These are phyloP conservation scores for Vitis hybrid DNA, from an alignment of 177 flowering plant species.

Conservation along the genomic window DNA sequence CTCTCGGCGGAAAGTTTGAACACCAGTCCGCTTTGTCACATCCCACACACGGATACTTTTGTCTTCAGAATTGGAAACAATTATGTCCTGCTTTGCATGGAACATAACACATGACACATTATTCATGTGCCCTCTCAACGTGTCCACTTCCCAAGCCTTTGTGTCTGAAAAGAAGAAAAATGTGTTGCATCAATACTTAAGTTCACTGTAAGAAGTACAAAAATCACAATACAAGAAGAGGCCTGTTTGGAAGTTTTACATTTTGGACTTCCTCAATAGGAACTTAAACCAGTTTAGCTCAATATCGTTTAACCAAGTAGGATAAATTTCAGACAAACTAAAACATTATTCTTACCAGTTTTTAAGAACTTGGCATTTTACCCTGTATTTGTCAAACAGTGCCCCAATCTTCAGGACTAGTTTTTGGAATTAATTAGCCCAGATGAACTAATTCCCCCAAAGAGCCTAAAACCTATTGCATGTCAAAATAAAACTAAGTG, in stretches of 20 bases:
- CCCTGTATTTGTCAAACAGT: too few species aligned
- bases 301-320: too few species aligned
- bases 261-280: background rate
- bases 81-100: slow-evolving; percentile 84
- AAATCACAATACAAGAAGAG: background rate
- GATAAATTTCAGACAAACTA: background rate
- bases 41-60: slow-evolving; percentile 96
- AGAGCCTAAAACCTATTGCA: too few species aligned
- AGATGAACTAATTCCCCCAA: too few species aligned
- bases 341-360: too few species aligned
- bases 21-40: slow-evolving; percentile 74
- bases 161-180: slow-evolving; percentile 52
- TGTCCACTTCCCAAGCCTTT: slow-evolving; percentile 93
- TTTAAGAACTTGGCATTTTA: too few species aligned
- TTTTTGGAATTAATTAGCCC: too few species aligned
- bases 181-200: background rate
- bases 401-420: too few species aligned
- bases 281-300: background rate
- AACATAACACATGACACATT: slow-evolving; percentile 88
- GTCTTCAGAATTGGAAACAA: slow-evolving; percentile 89
- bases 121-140: slow-evolving; percentile 90
- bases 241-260: background rate
- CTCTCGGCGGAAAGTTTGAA: slow-evolving; percentile 83
- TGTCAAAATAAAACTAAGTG: background rate
- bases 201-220: background rate